Base-by-base conservation (phyloP, 1,139 yeast species). In the Taphrina betulina region DNA sequence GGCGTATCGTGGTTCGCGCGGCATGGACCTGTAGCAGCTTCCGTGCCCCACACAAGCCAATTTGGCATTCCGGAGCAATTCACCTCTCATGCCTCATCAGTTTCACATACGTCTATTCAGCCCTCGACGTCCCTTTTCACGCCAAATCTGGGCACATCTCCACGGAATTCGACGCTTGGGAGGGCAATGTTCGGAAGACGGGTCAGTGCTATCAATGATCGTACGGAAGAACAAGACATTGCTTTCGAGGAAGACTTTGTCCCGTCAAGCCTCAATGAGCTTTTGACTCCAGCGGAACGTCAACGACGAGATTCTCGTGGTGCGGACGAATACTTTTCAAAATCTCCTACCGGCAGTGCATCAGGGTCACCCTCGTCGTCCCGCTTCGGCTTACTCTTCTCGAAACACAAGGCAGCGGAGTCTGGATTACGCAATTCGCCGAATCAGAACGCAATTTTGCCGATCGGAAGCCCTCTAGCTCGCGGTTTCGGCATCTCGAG, bases 261-360 rank as follows among this genome's bases (percentile, higher is more conserved):
- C 1, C 95, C 95, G 1, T 81, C 83, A 1, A 78, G 88, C 22
- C 71, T 87, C 41, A 78, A 82, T 17, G 94, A 85, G 63, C 72
- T 85, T 54, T 71, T 87, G 46, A 86, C 95, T 0, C 95, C 95
- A 0, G 87, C 82, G 63, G 95, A 87, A 66, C 71, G 83, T 26
- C 72, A 75, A 62, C 72, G 95, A 59, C 74, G 94, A 48, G 83
- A 78, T 60, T 81, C 88, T 4, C 72, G 85, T 5, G 60, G n/a
- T 62, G 8, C 42, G 28, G 45, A 33, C 12, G 42, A 33, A 23
- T 37, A 52, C 29, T 19, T 40, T 5, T 50, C 54, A 16, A 50
- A 50, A 40, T 38, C 48, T 2, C 56, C 48, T 1, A 52, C 50
- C 19, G 56, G 56, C 14, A 40, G 48, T 17, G 19, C 36, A 10